Evolutionary conservation across 176 grass and related monocot genomes (phyloP), one percentile per base, ranked within the genome.

Genomic region (Stipa capillata): DNA sequence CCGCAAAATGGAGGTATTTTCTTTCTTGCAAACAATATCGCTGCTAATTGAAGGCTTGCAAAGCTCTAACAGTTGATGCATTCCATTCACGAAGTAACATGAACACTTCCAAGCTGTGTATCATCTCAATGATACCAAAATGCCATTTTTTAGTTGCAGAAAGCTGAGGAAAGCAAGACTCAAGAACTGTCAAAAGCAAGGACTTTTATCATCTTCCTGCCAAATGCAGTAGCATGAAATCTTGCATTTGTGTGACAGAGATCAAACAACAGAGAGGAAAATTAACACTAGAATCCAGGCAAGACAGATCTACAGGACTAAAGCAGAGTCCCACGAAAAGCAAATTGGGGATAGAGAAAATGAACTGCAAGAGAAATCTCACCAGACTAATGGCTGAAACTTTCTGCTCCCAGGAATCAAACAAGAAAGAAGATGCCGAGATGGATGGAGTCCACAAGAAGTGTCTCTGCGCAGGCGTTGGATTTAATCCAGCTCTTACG

Each of bases 171-270:
- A n/a, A n/a, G n/a, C n/a, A n/a, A n/a, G n/a, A n/a, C n/a, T n/a
- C n/a, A n/a, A n/a, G n/a, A n/a, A n/a, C n/a, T n/a, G n/a, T n/a
- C 41, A 71, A 85, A 85, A 61, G 52, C 25, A 41, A 77, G 41
- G 25, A 17, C 24, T 33, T 85, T n/a, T n/a, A n/a, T n/a, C n/a
- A n/a, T n/a, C n/a, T n/a, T n/a, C n/a, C n/a, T n/a, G n/a, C n/a
- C n/a, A n/a, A n/a, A n/a, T n/a, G n/a, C n/a, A n/a, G n/a, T n/a
- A n/a, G n/a, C n/a, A n/a, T n/a, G n/a, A n/a, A 79, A 79, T 53
- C 45, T 39, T 28, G 44, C 45, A 53, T 28, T 51, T 61, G 13
- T 50, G 27, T 44, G 6, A 20, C 47, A 40, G 53, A 39, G 32
- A 66, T 28, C 13, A 34, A 14, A 78, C 55, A n/a, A 31, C n/a